Evolutionary conservation across 139 green algal genomes (phyloP).

Genomic region (Picochlorum sp.): DNA sequence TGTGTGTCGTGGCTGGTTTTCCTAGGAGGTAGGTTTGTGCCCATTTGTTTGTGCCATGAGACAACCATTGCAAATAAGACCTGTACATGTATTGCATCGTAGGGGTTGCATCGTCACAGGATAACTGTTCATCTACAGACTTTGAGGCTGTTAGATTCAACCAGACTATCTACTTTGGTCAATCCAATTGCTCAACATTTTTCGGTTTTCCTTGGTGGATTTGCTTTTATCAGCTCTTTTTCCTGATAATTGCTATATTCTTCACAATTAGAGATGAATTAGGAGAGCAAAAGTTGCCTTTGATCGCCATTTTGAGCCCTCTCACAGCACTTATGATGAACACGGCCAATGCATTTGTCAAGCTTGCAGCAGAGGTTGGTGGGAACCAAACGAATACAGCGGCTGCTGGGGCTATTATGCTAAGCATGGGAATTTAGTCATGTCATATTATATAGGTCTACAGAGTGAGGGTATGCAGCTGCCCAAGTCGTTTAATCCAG

Average conservation of each 20-base stretch:
- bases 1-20: too few species aligned
- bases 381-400: not conserved
- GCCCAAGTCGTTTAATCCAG: not conserved
- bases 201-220: constrained; percentile 1
- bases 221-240: not conserved
- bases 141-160: too few species aligned
- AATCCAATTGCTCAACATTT: not conserved
- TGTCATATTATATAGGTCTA: not conserved
- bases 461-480: not conserved
- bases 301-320: not conserved
- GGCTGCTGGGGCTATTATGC: constrained; percentile 1
- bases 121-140: too few species aligned
- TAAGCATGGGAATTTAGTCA: not conserved
- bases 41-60: too few species aligned
- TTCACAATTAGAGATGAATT: not conserved
- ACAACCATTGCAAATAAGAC: too few species aligned
- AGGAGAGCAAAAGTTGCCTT: not conserved
- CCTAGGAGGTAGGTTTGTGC: too few species aligned
- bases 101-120: too few species aligned
- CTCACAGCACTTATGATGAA: not conserved
- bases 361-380: not conserved
- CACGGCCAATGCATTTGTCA: constrained; percentile 1
- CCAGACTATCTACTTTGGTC: too few species aligned
- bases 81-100: too few species aligned
- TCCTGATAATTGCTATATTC: not conserved